Evolutionary conservation across 441 rosid genomes (phyloP).

Genomic region (Pelargonium myrrhifolium): DNA sequence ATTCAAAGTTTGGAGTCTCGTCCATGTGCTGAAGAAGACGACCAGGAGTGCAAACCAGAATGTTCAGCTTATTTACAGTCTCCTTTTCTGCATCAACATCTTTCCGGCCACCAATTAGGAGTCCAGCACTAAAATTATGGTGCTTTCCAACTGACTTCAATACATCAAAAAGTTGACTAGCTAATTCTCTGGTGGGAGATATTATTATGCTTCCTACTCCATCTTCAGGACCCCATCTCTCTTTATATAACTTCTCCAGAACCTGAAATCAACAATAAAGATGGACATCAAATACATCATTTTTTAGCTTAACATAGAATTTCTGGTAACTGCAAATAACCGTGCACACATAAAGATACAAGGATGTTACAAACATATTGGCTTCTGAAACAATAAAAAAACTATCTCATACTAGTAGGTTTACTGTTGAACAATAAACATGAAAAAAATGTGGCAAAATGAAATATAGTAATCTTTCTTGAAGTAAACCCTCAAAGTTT

Average conservation of each 20-base stretch:
- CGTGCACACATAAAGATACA: not conserved
- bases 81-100: constrained; percentile 76
- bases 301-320: not conserved
- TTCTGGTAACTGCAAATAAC: not conserved
- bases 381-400: too few species aligned
- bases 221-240: constrained; percentile 82
- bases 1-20: constrained; percentile 87
- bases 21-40: constrained; percentile 97
- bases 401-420: too few species aligned
- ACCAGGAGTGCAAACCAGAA: constrained; percentile 90
- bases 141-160: constrained; percentile 63
- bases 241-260: constrained; percentile 67
- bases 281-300: not conserved
- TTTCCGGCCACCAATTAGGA: constrained; percentile 88
- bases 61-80: constrained; percentile 63
- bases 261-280: constrained; percentile 32
- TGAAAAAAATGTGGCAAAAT: too few species aligned
- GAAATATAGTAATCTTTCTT: too few species aligned
- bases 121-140: constrained; percentile 79
- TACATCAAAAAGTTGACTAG: constrained; percentile 73
- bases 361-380: not conserved
- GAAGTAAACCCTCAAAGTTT: too few species aligned
- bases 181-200: constrained; percentile 86
- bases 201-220: constrained; percentile 90
- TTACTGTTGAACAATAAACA: too few species aligned